These are phyloP conservation scores for Trypanosoma rangeli DNA, from an alignment of 208 protist genomes.

Conservation along the genomic window DNA sequence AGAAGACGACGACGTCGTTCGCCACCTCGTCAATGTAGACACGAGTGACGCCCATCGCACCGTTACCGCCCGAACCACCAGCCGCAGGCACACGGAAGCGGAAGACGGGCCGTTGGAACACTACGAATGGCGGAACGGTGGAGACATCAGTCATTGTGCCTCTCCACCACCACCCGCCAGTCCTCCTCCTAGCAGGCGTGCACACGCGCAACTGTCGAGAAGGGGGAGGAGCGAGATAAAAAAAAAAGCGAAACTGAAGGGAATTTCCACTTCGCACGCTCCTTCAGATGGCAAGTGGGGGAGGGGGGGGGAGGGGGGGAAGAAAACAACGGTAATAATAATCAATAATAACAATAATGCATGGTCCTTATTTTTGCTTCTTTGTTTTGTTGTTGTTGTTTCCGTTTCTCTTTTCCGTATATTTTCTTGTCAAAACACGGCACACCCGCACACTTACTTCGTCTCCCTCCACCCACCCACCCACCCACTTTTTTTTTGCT, in stretches of 20 bases:
- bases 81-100: conserved; percentile 1
- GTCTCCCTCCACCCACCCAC: no score
- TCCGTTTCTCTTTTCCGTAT: neutral
- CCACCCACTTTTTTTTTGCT: no score
- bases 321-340: neutral
- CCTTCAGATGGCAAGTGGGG: neutral
- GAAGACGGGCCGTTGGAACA: conserved; percentile 36
- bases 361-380: neutral
- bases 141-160: conserved; percentile 25
- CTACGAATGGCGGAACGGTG: conserved; percentile 31
- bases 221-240: conserved; percentile 4
- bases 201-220: neutral
- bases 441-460: neutral
- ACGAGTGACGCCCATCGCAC: conserved; percentile 10
- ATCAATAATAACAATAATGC: neutral
- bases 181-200: neutral
- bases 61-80: neutral
- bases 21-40: conserved; percentile 60
- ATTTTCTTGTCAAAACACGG: conserved; percentile 7
- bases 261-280: neutral
- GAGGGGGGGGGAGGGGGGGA: conserved; percentile 8
- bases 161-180: no score
- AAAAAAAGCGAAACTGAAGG: conserved; percentile 10
- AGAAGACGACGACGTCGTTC: conserved; percentile 51
- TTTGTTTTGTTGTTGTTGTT: neutral